Percentiles rank a stretch among this genome's conserved stretches.
Evolutionary conservation across 352 stramenopile genomes (phyloP).

Genomic region (Globisporangium radiosum): DNA sequence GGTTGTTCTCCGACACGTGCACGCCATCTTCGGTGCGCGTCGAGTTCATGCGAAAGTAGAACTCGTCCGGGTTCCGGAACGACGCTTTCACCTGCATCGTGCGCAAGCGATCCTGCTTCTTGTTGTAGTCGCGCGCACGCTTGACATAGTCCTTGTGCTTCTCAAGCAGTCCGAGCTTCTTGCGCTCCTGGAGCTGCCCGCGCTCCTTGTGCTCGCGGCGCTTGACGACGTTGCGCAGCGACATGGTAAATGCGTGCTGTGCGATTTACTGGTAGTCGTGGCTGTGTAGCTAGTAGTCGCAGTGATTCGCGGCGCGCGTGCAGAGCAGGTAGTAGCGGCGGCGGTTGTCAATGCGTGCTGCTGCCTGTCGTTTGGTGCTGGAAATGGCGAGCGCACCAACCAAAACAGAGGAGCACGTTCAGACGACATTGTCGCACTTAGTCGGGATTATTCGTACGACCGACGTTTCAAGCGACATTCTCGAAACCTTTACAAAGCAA

Average conservation of each 20-base stretch:
- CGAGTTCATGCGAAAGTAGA: conserved; percentile 97
- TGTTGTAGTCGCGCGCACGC: conserved; percentile 94
- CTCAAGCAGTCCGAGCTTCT: conserved; percentile 94
- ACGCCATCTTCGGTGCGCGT: conserved; percentile 68
- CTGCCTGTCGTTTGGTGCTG: neutral
- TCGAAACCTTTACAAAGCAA: too few relatives aligned
- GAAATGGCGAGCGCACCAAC: conserved; percentile 2
- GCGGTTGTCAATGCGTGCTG: neutral
- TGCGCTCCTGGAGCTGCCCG: conserved; percentile 87
- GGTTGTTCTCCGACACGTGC: conserved; percentile 75
- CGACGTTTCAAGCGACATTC: neutral
- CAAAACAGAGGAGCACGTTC: neutral
- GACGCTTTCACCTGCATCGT: conserved; percentile 88
- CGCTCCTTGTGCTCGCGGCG: conserved; percentile 98
- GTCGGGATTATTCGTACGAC: neutral
- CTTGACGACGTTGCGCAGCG: conserved; percentile 98
- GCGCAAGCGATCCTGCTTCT: conserved; percentile 89
- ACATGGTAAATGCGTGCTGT: conserved; percentile 18
- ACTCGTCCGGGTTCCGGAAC: conserved; percentile 99
- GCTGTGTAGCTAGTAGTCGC: neutral
- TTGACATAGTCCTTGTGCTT: conserved; percentile 99
- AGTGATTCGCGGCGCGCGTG: neutral
- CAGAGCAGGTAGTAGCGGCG: neutral
- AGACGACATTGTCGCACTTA: neutral
- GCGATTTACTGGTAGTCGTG: neutral